Percentiles rank a stretch among this genome's conserved stretches.
These are phyloP conservation scores for Flaveria sonorensis DNA, from an alignment of 129 eudicot genomes.

Conservation along the genomic window DNA sequence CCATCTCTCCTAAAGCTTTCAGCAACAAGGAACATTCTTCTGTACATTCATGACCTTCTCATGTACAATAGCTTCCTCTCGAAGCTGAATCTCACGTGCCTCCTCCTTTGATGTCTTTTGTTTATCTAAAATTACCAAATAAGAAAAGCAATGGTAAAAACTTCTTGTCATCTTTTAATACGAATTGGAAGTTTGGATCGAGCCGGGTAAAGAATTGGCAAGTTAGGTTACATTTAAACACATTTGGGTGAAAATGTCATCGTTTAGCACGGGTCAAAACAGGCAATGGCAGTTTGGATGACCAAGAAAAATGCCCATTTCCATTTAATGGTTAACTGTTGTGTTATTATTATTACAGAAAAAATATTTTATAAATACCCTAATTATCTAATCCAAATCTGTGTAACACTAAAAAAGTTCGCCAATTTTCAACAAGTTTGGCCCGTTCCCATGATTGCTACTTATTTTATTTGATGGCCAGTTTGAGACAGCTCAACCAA, in stretches of 20 bases:
- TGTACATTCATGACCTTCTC: conserved; percentile 69
- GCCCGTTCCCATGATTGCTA: background rate
- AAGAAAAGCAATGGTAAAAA: conserved; percentile 11
- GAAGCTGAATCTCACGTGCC: conserved; percentile 93
- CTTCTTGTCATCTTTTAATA: background rate
- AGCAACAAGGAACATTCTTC: conserved; percentile 75
- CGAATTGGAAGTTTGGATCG: background rate
- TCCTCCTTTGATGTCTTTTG: conserved; percentile 97
- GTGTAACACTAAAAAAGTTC: background rate
- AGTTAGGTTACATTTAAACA: background rate
- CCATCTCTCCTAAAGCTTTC: conserved; percentile 91
- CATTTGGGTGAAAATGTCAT: background rate
- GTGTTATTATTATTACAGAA: background rate
- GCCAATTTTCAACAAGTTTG: background rate
- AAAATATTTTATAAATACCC: background rate
- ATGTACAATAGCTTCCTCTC: conserved; percentile 73
- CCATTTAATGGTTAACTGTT: background rate
- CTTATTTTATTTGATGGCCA: background rate
- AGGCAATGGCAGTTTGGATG: background rate
- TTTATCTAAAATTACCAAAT: conserved; percentile 56
- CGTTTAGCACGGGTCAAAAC: background rate
- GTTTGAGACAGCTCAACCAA: conserved; percentile 8
- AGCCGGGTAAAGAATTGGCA: background rate
- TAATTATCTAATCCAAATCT: background rate
- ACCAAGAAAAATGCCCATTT: background rate